Conservation (phyloP, 1,284 basidiomycete species). For the Phlebopus sp. region DNA sequence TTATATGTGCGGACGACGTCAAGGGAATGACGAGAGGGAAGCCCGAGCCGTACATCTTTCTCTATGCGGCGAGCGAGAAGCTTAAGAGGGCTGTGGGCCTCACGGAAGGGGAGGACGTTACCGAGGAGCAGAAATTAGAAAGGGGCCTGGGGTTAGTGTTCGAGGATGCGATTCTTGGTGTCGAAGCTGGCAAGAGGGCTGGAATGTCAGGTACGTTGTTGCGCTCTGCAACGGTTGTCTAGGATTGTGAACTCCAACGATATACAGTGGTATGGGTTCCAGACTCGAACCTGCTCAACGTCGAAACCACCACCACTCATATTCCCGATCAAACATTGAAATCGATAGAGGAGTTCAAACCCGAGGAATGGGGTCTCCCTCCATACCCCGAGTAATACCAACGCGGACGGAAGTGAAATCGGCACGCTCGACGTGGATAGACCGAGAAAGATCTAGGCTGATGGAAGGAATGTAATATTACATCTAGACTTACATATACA, state of each 20-base stretch:
- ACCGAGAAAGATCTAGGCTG: too few relatives aligned
- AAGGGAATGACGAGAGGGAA: conserved; percentile 51
- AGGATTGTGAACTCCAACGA: not conserved
- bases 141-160: conserved; percentile 67
- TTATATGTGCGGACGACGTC: conserved; percentile 69
- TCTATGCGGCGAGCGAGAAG: conserved; percentile 58
- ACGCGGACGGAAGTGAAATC: too few relatives aligned
- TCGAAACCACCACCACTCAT: conserved; percentile 45
- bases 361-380: conserved; percentile 76
- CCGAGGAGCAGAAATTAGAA: conserved; percentile 42
- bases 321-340: conserved; percentile 51
- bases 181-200: conserved; percentile 73
- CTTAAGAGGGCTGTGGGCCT: conserved; percentile 56
- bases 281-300: conserved; percentile 58
- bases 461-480: too few relatives aligned
- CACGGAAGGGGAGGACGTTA: conserved; percentile 36
- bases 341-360: conserved; percentile 65
- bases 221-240: not conserved
- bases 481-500: too few relatives aligned
- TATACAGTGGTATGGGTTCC: conserved; percentile 73
- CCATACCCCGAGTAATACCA: conserved; percentile 43
- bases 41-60: conserved; percentile 73
- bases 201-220: conserved; percentile 70
- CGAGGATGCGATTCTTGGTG: conserved; percentile 70
- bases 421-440: too few relatives aligned